Evolutionary conservation across 2,329 filamentous ascomycete genomes (phyloP).

Genomic region (Apiospora marii): DNA sequence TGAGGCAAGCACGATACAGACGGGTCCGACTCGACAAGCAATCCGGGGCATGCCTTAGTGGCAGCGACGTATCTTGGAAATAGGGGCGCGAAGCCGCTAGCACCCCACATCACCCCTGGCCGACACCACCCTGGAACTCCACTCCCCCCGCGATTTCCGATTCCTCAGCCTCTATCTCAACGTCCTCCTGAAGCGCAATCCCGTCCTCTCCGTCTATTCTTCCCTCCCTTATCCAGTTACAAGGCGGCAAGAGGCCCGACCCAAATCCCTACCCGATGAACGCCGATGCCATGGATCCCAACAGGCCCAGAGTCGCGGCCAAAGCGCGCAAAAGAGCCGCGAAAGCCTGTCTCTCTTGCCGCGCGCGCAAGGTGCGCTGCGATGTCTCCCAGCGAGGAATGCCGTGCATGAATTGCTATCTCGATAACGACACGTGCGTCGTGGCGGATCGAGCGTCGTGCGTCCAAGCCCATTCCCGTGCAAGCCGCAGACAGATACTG

Average conservation of each 20-base stretch:
- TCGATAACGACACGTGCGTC: constrained; percentile 55
- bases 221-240: background rate
- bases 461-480: constrained; percentile 32
- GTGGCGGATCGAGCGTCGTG: constrained; percentile 51
- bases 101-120: constrained; percentile 6
- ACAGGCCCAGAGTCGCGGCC: constrained; percentile 42
- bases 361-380: constrained; percentile 59
- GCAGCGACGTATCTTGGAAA: background rate
- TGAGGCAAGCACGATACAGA: background rate
- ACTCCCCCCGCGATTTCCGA: constrained; percentile 14
- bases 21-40: background rate
- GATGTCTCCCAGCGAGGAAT: constrained; percentile 57
- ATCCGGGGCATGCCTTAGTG: constrained; percentile 14
- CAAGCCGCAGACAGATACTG: background rate
- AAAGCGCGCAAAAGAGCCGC: constrained; percentile 55
- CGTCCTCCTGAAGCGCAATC: background rate
- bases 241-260: background rate
- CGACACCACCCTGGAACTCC: constrained; percentile 16
- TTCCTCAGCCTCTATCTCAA: constrained; percentile 7
- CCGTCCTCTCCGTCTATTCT: background rate
- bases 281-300: constrained; percentile 21
- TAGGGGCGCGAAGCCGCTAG: constrained; percentile 1
- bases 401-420: constrained; percentile 61
- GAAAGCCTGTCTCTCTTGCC: constrained; percentile 60
- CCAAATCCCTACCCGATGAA: background rate